A percentile compares a stretch with the other conserved stretches of the same genome.
Evolutionary conservation across 2,329 filamentous ascomycete genomes (phyloP).

Genomic region (Penicillium sp.): DNA sequence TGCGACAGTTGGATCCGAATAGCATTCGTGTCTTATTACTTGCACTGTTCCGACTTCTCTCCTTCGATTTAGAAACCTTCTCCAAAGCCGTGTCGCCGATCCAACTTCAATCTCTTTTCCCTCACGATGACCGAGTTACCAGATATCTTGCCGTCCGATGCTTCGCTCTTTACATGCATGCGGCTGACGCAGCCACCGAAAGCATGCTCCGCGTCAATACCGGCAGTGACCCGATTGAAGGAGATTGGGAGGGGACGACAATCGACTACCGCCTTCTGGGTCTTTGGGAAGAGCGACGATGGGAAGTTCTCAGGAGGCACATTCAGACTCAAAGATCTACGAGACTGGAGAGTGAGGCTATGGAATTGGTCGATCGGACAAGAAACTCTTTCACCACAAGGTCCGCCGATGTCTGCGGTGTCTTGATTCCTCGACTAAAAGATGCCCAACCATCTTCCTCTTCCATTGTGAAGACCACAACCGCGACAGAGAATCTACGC

Average conservation of each 20-base stretch:
- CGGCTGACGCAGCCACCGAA: conserved; percentile 74
- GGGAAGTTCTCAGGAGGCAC: conserved; percentile 38
- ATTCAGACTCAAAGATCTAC: conserved; percentile 22
- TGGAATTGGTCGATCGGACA: conserved; percentile 28
- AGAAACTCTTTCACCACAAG: conserved; percentile 50
- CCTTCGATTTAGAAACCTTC: conserved; percentile 67
- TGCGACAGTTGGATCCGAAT: conserved; percentile 35
- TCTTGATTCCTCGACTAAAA: conserved; percentile 60
- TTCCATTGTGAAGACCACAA: conserved; percentile 64
- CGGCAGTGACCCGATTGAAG: conserved; percentile 59
- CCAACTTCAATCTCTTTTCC: conserved; percentile 65
- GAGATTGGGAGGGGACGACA: conserved; percentile 66
- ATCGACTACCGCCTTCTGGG: conserved; percentile 75
- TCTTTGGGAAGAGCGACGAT: conserved; percentile 60
- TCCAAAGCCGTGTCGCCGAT: conserved; percentile 60
- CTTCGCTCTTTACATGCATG: conserved; percentile 72
- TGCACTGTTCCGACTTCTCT: conserved; percentile 72
- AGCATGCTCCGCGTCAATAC: conserved; percentile 64
- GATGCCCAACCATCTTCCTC: conserved; percentile 48
- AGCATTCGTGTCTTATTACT: conserved; percentile 53
- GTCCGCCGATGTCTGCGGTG: conserved; percentile 61
- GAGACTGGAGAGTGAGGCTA: conserved; percentile 19
- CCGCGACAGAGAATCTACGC: conserved; percentile 67
- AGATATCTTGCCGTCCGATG: conserved; percentile 78
- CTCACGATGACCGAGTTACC: conserved; percentile 54